Percentiles rank a stretch among this genome's conserved stretches.
These are phyloP conservation scores for Aureobasidium zeae DNA, from an alignment of 2,329 filamentous ascomycete genomes.

Conservation along the genomic window DNA sequence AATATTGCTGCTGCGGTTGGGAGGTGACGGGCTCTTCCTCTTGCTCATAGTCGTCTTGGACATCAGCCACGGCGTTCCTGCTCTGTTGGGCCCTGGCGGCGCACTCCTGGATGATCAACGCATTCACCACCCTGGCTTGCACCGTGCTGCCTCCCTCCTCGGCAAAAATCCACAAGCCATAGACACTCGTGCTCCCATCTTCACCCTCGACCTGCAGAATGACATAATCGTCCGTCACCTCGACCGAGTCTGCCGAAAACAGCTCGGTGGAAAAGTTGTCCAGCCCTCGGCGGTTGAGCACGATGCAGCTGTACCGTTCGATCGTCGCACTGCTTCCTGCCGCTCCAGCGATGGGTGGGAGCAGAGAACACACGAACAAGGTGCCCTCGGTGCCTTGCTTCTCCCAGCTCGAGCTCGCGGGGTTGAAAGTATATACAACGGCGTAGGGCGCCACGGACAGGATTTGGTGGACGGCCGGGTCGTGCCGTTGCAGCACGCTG, in stretches of 20 bases:
- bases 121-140: conserved; percentile 41
- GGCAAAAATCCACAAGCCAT: conserved; percentile 57
- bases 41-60: conserved; percentile 17
- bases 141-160: conserved; percentile 48
- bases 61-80: conserved; percentile 32
- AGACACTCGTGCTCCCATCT: conserved; percentile 35
- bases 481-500: conserved; percentile 70
- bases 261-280: conserved; percentile 41
- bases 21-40: conserved; percentile 17
- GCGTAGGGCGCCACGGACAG: conserved; percentile 75
- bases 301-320: conserved; percentile 37
- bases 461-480: conserved; percentile 63
- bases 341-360: conserved; percentile 27
- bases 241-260: conserved; percentile 34
- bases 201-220: conserved; percentile 45
- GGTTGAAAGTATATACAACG: conserved; percentile 72
- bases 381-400: conserved; percentile 79
- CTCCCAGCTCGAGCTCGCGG: conserved; percentile 62
- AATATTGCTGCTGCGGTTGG: conserved; percentile 19
- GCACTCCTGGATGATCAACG: conserved; percentile 46
- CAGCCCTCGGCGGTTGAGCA: conserved; percentile 40
- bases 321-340: no score
- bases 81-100: conserved; percentile 44
- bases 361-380: conserved; percentile 70
- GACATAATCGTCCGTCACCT: conserved; percentile 48